Percentiles rank a stretch among this genome's conserved stretches.
These are phyloP conservation scores for Taphrina populina DNA, from an alignment of 1,139 yeast species.

Conservation along the genomic window DNA sequence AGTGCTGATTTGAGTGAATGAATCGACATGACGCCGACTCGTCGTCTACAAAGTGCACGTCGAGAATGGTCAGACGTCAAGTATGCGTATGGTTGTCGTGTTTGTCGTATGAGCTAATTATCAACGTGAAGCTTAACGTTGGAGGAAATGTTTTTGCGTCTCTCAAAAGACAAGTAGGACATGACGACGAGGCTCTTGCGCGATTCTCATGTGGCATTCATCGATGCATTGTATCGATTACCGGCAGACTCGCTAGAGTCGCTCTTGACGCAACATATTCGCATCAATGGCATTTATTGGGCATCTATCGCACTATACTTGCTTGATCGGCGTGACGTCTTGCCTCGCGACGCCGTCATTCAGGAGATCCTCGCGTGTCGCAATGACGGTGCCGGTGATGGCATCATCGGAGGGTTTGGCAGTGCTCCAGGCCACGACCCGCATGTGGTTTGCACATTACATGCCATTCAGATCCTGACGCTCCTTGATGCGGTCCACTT, in stretches of 20 bases:
- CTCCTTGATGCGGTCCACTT: conserved; percentile 61
- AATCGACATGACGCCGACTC: too few relatives aligned
- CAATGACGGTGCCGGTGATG: conserved; percentile 44
- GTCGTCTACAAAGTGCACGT: too few relatives aligned
- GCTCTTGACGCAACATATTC: conserved; percentile 85
- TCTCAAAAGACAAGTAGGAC: too few relatives aligned
- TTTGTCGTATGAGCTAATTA: too few relatives aligned
- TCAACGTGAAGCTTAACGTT: too few relatives aligned
- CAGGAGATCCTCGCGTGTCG: conserved; percentile 69
- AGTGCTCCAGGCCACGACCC: conserved; percentile 88
- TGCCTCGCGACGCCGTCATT: conserved; percentile 62
- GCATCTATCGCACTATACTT: conserved; percentile 76
- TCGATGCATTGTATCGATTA: conserved; percentile 9
- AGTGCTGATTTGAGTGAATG: too few relatives aligned
- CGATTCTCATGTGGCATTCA: conserved; percentile 24
- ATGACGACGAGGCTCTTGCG: conserved; percentile 6
- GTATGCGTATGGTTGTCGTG: too few relatives aligned
- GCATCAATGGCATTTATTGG: conserved; percentile 94
- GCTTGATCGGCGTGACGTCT: conserved; percentile 57
- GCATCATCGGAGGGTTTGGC: conserved; percentile 73
- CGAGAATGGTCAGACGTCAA: too few relatives aligned
- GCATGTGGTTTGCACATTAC: conserved; percentile 80
- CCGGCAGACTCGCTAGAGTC: conserved; percentile 62
- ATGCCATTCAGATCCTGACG: conserved; percentile 76
- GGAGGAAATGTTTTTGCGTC: too few relatives aligned